A percentile compares a stretch with the other conserved stretches of the same genome.
Evolutionary conservation across 306 rosid species (phyloP).

Genomic region (Vicia villosa): DNA sequence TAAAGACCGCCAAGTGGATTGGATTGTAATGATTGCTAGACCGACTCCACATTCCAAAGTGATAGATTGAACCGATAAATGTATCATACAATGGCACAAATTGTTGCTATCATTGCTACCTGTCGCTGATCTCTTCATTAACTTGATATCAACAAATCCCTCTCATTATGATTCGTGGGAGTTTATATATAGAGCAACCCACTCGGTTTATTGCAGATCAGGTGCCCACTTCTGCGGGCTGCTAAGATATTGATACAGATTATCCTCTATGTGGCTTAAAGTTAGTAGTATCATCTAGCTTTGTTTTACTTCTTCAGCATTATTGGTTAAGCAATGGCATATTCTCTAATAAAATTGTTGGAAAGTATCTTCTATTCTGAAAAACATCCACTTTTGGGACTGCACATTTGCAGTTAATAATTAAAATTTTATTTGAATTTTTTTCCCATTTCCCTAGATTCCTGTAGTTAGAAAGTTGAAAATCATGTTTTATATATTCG

Average conservation of each 20-base stretch:
- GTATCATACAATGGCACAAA: slow-evolving; percentile 15
- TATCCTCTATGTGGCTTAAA: neutral
- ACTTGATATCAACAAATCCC: neutral
- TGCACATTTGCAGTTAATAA: neutral
- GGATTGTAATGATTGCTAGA: slow-evolving; percentile 19
- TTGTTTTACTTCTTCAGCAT: neutral
- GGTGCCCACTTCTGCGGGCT: neutral
- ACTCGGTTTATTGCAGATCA: neutral
- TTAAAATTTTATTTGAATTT: neutral
- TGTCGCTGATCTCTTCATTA: slow-evolving; percentile 1
- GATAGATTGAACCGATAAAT: slow-evolving; percentile 1
- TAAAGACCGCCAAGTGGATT: neutral
- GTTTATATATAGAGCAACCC: neutral
- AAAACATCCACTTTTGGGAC: slow-evolving; percentile 3
- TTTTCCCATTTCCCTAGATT: neutral
- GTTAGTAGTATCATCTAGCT: neutral
- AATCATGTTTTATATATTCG: neutral
- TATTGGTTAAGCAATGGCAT: neutral
- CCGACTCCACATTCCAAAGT: slow-evolving; percentile 3
- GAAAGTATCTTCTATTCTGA: neutral
- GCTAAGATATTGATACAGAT: no score
- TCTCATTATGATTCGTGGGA: neutral
- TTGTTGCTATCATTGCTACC: neutral
- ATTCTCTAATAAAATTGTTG: neutral
- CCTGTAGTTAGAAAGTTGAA: neutral